Evolutionary conservation across 164 flowering plant genomes (phyloP), one percentile per base, ranked within the genome.

Genomic region (Magnolia officinalis): DNA sequence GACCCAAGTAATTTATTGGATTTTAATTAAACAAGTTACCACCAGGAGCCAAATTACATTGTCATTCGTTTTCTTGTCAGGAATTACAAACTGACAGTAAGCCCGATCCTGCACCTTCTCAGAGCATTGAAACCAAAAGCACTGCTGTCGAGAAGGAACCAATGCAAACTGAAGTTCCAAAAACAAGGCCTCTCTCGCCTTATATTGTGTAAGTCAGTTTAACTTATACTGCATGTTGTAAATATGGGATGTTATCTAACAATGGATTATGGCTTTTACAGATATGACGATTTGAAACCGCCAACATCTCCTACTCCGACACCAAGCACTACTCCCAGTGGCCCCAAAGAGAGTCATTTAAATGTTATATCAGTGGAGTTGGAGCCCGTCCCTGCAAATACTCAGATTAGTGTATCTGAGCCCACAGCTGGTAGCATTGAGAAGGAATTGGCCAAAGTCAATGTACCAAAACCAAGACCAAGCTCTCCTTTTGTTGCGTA

Each of bases 181-280:
- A 64, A 51, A 16, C 84, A 68, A 78, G 74, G 64, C 88, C 96
- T 21, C 88, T 85, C 50, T 95, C 97, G 61, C 95, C 97, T 67
- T 92, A 87, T 81, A 74, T 76, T 72, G 78, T 71, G 95, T 95
- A 83, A 88, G 93, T 66, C 63, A 67, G 21, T 71, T 61, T 58
- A 68, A 31, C 19, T 55, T 5, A 10, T 74, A 9, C 51, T 71
- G 13, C 59, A 72, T 66, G 45, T 67, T 14, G 31, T 67, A 50
- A 6, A 52, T 19, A 21, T 5, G 23, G n/a, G 61, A 20, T 26
- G 16, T 70, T 50, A 11, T 50, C 63, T 75, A 6, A 75, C 63
- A 16, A n/a, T 14, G 14, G 67, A 4, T 50, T 1, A 19, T 55
- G 70, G 13, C 20, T 74, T 72, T 55, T 45, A 16, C 75, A 83